phyloP scores from a whole-genome alignment of 2,329 filamentous ascomycete genomes.

The Claviceps sp. region DNA sequence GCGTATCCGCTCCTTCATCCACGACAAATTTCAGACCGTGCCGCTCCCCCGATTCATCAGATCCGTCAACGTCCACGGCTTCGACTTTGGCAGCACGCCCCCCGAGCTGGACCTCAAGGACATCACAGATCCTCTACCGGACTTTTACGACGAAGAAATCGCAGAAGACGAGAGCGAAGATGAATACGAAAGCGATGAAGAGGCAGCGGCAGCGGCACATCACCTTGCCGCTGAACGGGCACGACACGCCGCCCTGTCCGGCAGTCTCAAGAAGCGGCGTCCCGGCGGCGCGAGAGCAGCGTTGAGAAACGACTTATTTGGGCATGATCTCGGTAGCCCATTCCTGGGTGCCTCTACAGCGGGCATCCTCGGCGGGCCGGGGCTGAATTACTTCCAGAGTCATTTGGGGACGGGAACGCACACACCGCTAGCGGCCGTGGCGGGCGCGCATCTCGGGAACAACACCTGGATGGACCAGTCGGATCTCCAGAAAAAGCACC shows the following conservation, averaged over 20 bases:
- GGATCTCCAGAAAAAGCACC: conserved; percentile 1
- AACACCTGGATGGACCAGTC: conserved; percentile 20
- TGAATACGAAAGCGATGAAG: conserved; percentile 15
- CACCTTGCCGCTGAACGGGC: conserved; percentile 10
- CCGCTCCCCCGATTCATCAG: conserved; percentile 91
- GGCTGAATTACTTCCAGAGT: conserved; percentile 71
- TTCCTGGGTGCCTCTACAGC: conserved; percentile 48
- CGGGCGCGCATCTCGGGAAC: conserved; percentile 42
- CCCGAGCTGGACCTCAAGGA: conserved; percentile 90
- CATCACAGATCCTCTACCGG: conserved; percentile 85
- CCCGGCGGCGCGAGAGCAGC: conserved; percentile 18
- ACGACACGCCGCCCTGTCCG: conserved; percentile 1
- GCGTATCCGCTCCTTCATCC: conserved; percentile 81
- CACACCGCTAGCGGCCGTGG: conserved; percentile 67
- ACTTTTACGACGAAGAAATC: conserved; percentile 83
- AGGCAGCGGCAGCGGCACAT: conserved; percentile 22
- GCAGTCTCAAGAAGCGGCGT: conserved; percentile 7
- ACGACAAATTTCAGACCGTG: conserved; percentile 89
- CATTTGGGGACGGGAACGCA: conserved; percentile 65
- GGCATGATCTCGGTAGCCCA: conserved; percentile 36
- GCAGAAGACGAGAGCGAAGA: conserved; percentile 29
- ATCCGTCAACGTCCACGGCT: conserved; percentile 85
- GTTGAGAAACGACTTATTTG: conserved; percentile 18
- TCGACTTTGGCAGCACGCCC: conserved; percentile 74
- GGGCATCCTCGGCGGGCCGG: conserved; percentile 57